phyloP scores from a whole-genome alignment of 257 asterid genomes.

The Galeopsis tetrahit region DNA sequence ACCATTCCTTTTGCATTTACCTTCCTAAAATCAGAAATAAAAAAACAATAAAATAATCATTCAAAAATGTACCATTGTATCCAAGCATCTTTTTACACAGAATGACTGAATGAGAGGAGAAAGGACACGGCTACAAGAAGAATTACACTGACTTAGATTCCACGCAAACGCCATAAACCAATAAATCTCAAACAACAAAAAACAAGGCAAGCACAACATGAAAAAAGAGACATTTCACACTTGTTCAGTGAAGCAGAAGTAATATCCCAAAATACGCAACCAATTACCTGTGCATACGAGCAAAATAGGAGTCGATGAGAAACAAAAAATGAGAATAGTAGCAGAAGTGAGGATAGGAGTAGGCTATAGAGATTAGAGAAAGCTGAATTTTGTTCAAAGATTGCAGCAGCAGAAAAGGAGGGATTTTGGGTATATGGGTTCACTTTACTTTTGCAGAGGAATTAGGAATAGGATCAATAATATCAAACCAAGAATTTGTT shows the following conservation, averaged over 20 bases:
- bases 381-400: conserved; percentile 30
- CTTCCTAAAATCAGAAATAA: conserved; percentile 13
- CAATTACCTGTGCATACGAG: conserved; percentile 34
- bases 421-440: conserved; percentile 31
- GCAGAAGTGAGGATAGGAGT: not conserved
- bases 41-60: not conserved
- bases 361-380: not conserved
- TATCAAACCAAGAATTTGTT: conserved; percentile 27
- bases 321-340: not conserved
- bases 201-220: conserved; percentile 24
- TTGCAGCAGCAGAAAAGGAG: conserved; percentile 39
- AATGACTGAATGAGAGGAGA: conserved; percentile 20
- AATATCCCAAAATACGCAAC: conserved; percentile 29
- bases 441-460: conserved; percentile 33
- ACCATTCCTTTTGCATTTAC: conserved; percentile 30
- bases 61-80: conserved; percentile 8
- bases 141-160: conserved; percentile 46
- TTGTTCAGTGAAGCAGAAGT: conserved; percentile 27
- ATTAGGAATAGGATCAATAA: conserved; percentile 22
- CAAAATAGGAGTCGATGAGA: conserved; percentile 7
- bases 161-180: conserved; percentile 44
- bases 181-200: conserved; percentile 22
- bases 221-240: conserved; percentile 25
- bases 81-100: conserved; percentile 29
- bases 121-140: conserved; percentile 26